phyloP scores from a whole-genome alignment of 495 filamentous ascomycete species.

The Endocarpon pusillum region DNA sequence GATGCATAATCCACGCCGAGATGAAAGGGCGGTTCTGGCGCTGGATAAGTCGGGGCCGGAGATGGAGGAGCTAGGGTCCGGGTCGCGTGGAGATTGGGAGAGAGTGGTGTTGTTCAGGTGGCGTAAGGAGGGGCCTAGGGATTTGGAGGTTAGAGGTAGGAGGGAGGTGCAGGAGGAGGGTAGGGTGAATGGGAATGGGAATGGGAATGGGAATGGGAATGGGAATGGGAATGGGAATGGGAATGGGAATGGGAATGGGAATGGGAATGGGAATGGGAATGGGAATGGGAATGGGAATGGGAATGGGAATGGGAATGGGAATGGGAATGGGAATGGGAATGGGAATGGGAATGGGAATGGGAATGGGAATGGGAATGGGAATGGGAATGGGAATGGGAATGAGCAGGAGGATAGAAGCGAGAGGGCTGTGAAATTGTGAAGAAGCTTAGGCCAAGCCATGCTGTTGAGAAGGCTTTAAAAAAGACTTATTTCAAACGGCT shows the following conservation, averaged over 20 bases:
- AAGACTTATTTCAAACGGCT: no score
- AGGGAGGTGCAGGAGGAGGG: slow-evolving; percentile 29
- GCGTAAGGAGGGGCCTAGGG: slow-evolving; percentile 33
- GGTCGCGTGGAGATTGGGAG: slow-evolving; percentile 54
- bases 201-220: slow-evolving; percentile 10
- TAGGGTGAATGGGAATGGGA: slow-evolving; percentile 1
- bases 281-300: no score
- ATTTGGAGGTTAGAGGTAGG: slow-evolving; percentile 36
- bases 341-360: no score
- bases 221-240: slow-evolving; percentile 1
- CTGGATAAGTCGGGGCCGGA: slow-evolving; percentile 60
- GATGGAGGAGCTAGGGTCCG: slow-evolving; percentile 33
- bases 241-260: slow-evolving; percentile 7
- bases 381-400: no score
- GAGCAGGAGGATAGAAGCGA: no score
- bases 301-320: no score
- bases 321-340: no score
- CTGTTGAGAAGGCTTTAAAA: no score
- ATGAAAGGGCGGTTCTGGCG: slow-evolving; percentile 43
- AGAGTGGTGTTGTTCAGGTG: slow-evolving; percentile 58
- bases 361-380: no score
- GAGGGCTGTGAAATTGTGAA: no score
- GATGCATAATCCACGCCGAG: slow-evolving; percentile 28
- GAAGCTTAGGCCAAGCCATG: no score
- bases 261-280: no score